Evolutionary conservation across 129 eudicot species (phyloP).

Genomic region (Rutidosis leptorrhynchoides): DNA sequence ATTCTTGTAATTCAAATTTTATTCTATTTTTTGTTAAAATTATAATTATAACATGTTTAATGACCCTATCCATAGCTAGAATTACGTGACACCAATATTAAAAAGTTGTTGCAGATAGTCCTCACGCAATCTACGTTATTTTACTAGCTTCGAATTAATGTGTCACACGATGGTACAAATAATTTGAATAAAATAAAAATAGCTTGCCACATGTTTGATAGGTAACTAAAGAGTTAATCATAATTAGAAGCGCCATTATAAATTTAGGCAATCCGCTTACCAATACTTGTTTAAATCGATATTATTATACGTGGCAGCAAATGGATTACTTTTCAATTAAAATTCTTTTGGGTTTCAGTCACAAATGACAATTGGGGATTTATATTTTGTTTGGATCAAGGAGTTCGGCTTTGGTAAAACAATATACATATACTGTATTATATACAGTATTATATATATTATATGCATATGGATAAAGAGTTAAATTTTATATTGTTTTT

Average conservation of each 20-base stretch:
- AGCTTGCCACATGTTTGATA: slow-evolving; percentile 13
- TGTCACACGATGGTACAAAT: neutral
- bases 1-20: neutral
- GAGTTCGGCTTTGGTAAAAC: too few relatives aligned
- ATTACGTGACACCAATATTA: neutral
- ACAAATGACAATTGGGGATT: neutral
- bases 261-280: neutral
- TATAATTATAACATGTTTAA: too few relatives aligned
- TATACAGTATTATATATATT: too few relatives aligned
- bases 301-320: neutral
- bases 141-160: neutral
- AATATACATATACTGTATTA: too few relatives aligned
- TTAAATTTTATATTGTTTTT: too few relatives aligned
- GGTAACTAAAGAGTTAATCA: neutral
- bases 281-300: neutral
- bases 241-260: neutral
- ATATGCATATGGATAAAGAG: too few relatives aligned
- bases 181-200: neutral
- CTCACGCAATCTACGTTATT: neutral
- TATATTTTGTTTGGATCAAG: neutral
- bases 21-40: too few relatives aligned
- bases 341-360: neutral
- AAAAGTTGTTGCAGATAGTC: neutral
- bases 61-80: neutral
- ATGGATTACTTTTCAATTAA: neutral